Conservation (phyloP, 164 flowering plant species). For the Vitis riparia region DNA sequence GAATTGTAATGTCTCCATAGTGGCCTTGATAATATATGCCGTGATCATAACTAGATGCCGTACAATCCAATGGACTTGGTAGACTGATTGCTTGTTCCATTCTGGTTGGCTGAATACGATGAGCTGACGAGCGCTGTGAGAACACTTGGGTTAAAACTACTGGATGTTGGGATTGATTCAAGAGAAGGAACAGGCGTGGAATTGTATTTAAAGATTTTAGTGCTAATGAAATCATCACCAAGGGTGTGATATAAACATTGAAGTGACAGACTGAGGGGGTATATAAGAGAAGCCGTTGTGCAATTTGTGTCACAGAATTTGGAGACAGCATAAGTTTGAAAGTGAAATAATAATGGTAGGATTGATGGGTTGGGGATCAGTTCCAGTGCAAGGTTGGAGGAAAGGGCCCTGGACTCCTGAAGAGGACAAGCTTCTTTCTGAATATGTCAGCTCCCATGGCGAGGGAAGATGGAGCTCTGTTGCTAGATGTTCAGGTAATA, state of each 20-base stretch:
- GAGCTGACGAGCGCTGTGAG: conserved; percentile 2
- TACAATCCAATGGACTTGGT: background rate
- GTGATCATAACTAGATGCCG: background rate
- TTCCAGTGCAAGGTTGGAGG: conserved; percentile 43
- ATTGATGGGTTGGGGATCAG: conserved; percentile 27
- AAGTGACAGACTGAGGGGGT: conserved; percentile 10
- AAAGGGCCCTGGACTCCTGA: conserved; percentile 74
- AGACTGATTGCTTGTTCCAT: background rate
- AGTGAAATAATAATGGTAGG: conserved; percentile 1
- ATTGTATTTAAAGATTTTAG: conserved; percentile 6
- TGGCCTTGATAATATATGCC: background rate
- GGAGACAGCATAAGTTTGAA: conserved; percentile 9
- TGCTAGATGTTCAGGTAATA: conserved; percentile 48
- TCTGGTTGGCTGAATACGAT: conserved; percentile 4
- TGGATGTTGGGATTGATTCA: background rate
- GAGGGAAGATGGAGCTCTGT: conserved; percentile 72
- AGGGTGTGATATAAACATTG: background rate
- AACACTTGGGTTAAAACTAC: conserved; percentile 12
- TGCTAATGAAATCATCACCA: conserved; percentile 7
- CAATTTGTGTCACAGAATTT: conserved; percentile 12
- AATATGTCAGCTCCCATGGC: conserved; percentile 48
- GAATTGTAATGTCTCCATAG: background rate
- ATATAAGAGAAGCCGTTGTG: background rate
- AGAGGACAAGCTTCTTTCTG: conserved; percentile 51
- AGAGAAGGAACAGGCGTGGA: background rate